Evolutionary conservation across 1,139 yeast genomes (phyloP).

Genomic region (Sugiyamaella castrensis): DNA sequence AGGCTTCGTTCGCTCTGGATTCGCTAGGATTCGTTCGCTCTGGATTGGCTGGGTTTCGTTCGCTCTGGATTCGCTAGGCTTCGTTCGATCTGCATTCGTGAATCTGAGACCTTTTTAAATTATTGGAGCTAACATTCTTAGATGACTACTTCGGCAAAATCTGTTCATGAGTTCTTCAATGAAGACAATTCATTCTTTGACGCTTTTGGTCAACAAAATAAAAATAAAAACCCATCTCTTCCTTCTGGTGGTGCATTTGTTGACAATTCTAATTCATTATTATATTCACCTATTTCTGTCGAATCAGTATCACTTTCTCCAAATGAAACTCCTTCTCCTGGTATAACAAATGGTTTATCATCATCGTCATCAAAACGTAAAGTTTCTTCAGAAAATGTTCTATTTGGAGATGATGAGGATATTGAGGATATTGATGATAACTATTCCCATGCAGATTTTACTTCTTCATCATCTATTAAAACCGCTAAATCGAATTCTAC

Average conservation of each 20-base stretch:
- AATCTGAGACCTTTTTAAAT: no score
- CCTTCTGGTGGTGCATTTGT: neutral
- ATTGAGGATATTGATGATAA: neutral
- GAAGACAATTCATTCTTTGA: slow-evolving; percentile 20
- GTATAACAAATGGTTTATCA: neutral
- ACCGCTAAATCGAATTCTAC: slow-evolving; percentile 10
- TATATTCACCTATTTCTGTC: slow-evolving; percentile 18
- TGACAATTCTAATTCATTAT: slow-evolving; percentile 1
- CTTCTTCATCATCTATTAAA: neutral
- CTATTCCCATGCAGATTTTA: neutral
- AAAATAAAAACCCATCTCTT: neutral
- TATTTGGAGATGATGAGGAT: neutral
- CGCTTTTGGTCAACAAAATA: slow-evolving; percentile 6
- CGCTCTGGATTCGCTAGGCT: no score
- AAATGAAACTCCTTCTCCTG: slow-evolving; percentile 13
- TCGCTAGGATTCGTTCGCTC: no score
- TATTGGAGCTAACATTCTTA: neutral
- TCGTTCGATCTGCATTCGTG: no score
- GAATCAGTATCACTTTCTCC: slow-evolving; percentile 20
- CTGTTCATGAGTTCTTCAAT: slow-evolving; percentile 20
- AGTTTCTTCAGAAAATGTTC: neutral
- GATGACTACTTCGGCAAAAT: slow-evolving; percentile 19
- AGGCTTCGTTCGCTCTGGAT: no score
- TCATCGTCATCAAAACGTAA: slow-evolving; percentile 10
- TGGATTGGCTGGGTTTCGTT: no score